These are phyloP conservation scores for Biscogniauxia mediterranea DNA, from an alignment of 2,329 filamentous ascomycete genomes.

Conservation along the genomic window DNA sequence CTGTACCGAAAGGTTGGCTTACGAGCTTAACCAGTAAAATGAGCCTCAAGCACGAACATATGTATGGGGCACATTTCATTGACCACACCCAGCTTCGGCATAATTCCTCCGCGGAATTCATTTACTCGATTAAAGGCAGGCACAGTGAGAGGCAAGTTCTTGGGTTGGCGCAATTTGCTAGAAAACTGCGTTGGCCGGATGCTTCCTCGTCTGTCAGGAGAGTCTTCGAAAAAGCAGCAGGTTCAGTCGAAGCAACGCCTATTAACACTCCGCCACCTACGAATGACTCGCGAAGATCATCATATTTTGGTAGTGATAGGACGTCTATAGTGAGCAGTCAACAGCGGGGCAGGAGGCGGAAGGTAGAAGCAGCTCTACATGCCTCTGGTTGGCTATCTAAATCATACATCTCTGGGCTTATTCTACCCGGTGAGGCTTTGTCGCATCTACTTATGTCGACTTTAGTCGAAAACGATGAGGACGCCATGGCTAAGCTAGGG, in stretches of 20 bases:
- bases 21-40: constrained; percentile 56
- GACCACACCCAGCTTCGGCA: constrained; percentile 38
- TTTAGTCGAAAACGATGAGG: constrained; percentile 61
- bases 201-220: constrained; percentile 50
- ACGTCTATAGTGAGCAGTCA: constrained; percentile 28
- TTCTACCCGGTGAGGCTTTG: constrained; percentile 62
- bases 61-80: constrained; percentile 35
- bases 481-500: constrained; percentile 57
- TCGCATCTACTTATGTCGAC: constrained; percentile 65
- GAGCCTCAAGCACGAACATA: constrained; percentile 40
- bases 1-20: constrained; percentile 48
- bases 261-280: constrained; percentile 40
- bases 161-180: constrained; percentile 63
- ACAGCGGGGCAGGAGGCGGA: constrained; percentile 46
- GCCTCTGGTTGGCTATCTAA: constrained; percentile 65
- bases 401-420: constrained; percentile 63
- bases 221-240: constrained; percentile 47
- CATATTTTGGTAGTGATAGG: constrained; percentile 44
- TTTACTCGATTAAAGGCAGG: constrained; percentile 54
- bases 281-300: constrained; percentile 39
- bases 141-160: constrained; percentile 58
- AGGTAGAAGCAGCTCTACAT: constrained; percentile 56
- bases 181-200: constrained; percentile 61
- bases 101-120: constrained; percentile 30
- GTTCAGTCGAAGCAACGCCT: constrained; percentile 41